phyloP scores from a whole-genome alignment of 805 yeast genomes.

The Myxozyma kluyveri region DNA sequence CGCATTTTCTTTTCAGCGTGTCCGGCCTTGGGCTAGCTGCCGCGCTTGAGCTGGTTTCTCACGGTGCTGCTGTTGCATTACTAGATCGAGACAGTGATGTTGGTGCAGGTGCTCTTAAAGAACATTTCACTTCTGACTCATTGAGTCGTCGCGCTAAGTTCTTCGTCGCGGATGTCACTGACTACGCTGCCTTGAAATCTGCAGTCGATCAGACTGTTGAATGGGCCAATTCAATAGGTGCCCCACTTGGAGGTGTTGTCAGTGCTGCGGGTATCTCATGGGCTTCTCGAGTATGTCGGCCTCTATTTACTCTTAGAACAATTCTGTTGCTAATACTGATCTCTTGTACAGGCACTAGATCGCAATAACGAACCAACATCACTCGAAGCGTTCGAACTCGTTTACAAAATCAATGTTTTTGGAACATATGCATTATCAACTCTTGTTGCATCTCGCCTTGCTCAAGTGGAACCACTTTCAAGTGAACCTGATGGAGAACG shows the following conservation, averaged over 20 bases:
- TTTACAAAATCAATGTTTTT: constrained; percentile 17
- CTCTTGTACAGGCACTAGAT: constrained; percentile 8
- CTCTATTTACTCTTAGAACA: neutral
- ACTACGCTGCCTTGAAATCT: constrained; percentile 2
- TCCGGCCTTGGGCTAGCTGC: constrained; percentile 26
- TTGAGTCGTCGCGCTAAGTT: neutral
- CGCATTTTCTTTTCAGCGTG: constrained; percentile 5
- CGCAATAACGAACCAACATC: constrained; percentile 10
- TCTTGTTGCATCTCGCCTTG: constrained; percentile 16
- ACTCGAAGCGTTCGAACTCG: constrained; percentile 12
- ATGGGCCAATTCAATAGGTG: constrained; percentile 7
- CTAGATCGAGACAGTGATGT: constrained; percentile 15
- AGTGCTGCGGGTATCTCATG: constrained; percentile 23
- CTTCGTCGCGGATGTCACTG: constrained; percentile 18
- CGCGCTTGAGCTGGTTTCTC: constrained; percentile 4
- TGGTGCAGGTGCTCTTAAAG: neutral
- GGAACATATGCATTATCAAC: constrained; percentile 17
- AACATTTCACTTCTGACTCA: neutral
- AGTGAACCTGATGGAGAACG: constrained; percentile 20
- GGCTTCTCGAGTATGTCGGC: constrained; percentile 3
- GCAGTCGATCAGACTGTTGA: constrained; percentile 17
- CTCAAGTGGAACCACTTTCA: constrained; percentile 1
- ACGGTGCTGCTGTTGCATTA: constrained; percentile 22
- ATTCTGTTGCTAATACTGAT: neutral
- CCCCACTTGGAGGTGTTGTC: constrained; percentile 18